Evolutionary conservation across 78 protist species (phyloP).

Genomic region (Salpingoeca rosetta): DNA sequence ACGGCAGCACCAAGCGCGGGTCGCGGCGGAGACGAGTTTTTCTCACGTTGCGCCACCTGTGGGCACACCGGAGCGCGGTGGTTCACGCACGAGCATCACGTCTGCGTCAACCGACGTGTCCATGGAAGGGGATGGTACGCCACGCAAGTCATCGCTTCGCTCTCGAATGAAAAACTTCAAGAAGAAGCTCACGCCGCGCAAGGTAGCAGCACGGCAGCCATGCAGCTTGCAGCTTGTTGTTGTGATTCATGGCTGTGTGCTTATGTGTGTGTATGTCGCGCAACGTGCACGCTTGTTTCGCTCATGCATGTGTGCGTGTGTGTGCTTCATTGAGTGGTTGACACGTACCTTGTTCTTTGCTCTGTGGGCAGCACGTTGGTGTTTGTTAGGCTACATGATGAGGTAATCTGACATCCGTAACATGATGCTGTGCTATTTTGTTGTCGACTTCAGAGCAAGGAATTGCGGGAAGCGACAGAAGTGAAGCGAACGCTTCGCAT

Average conservation of each 20-base stretch:
- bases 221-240: neutral
- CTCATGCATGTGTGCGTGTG: neutral
- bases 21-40: neutral
- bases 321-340: neutral
- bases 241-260: neutral
- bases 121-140: neutral
- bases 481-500: neutral
- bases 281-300: neutral
- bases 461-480: neutral
- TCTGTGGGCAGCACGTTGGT: neutral
- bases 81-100: no score
- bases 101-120: neutral
- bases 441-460: no score
- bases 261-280: neutral
- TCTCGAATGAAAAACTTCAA: neutral
- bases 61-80: neutral
- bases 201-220: neutral
- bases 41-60: neutral
- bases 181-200: neutral
- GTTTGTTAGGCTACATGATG: no score
- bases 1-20: neutral
- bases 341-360: neutral
- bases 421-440: no score
- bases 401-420: neutral
- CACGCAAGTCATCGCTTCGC: neutral